Base-by-base conservation (phyloP, 2,329 filamentous ascomycete species). In the Parafenestella ontariensis region DNA sequence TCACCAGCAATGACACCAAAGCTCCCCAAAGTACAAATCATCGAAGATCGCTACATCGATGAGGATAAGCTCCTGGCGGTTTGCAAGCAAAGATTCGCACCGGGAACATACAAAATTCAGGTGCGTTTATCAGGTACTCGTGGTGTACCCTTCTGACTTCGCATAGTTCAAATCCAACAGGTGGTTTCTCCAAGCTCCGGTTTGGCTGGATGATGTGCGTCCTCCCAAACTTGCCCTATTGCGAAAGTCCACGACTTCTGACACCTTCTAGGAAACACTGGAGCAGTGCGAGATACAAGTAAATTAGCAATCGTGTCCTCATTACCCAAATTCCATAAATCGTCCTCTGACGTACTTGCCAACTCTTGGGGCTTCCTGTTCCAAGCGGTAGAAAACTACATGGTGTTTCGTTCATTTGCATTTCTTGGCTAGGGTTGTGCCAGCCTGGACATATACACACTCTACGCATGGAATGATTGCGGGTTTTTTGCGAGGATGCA, bases 31-130 rank as follows among this genome's bases (percentile, higher is more conserved):
- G 37, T 49, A 2, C 63, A 66, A 34, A 59, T 66, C n/a, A 61
- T 66, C 37, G 51, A 59, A 26, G 50, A 66, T 28, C 48, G 61
- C n/a, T 66, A 66, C 33, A 53, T 64, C 17, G 61, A 66, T 34
- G 55, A 59, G 41, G 51, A 58, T 1, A 66, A 66, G 36, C 52
- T 66, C 2, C 9, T 54, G 1, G 47, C 49, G 4, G 41, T 62
- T 9, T 59, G 49, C 26, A 55, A 34, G 15, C 28, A 59, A 24
- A 54, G 46, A 9, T 66, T 64, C 31, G 59, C 55, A 1, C 17
- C 31, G 1, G 52, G 53, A 2, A 60, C 56, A 20, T 65, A 59
- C 46, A 44, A 18, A 15, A 10, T 65, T 5, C 45, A 26, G 10
- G 62, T 62, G 45, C 4, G 31, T 23, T 29, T 20, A 23, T n/a